Evolutionary conservation across 306 rosid genomes (phyloP), one percentile per base, ranked within the genome.

Genomic region (Coriaria nepalensis): DNA sequence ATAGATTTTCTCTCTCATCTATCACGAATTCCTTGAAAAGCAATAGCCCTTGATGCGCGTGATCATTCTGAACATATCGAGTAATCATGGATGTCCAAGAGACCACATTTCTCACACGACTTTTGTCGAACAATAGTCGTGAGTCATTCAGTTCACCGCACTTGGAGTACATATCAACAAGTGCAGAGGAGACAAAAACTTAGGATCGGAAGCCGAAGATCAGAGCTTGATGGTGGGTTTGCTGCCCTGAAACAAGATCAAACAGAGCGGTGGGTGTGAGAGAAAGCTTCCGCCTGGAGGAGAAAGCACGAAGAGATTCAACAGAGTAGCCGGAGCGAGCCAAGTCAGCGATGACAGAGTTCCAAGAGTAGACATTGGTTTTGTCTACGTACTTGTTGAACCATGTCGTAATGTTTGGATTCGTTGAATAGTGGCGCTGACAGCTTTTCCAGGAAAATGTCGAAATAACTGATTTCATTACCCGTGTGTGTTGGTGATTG

Each of bases 81-180:
- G 66, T 52, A 63, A 87, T 78, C 68, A 83, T 65, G 9, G 94
- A 65, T 1, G 94, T 83, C 96, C 94, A 87, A 32, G 94, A 80
- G 29, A 83, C 96, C 8, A 73, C 79, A 43, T 80, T 83, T 68
- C 76, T 63, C 0, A 14, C 40, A 49, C 84, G 87, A 74, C 72
- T 80, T 68, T 64, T 76, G 20, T 83, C 96, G 55, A 87, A 87
- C 83, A 87, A 45, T 20, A 8, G 12, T 7, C 85, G 68, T 2
- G 94, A 92, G 46, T 78, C 80, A 0, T 37, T 42, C 66, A 75
- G 36, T 6, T 47, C 47, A 6, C 82, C 84, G 43, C 92, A 87
- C 41, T 81, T 82, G 0, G 80, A 73, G 68, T 82, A 82, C 96
- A 83, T 80, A 36, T 78, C 86, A 34, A 87, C 52, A 37, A 83